phyloP scores from a whole-genome alignment of 2,329 filamentous ascomycete genomes.

The Exophiala phaeomuriformis region DNA sequence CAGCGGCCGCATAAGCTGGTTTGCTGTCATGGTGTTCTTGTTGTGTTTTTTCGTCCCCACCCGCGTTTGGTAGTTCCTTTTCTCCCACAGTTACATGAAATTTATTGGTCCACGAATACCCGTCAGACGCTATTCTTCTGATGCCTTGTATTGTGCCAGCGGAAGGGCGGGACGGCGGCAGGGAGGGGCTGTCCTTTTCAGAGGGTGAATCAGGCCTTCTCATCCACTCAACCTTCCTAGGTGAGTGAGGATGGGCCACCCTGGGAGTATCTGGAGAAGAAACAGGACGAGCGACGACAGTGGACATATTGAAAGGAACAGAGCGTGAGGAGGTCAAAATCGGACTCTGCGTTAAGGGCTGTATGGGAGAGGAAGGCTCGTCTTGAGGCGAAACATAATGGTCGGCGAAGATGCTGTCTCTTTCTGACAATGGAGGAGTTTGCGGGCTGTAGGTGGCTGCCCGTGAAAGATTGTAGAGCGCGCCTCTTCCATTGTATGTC shows the following conservation, averaged over 20 bases:
- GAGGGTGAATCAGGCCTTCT: slow-evolving; percentile 13
- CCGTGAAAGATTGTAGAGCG: slow-evolving; percentile 13
- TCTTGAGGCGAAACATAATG: slow-evolving; percentile 50
- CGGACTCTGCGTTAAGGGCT: slow-evolving; percentile 8
- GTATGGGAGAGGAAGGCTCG: slow-evolving; percentile 15
- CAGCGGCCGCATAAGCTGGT: slow-evolving; percentile 22
- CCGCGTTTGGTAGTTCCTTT: slow-evolving; percentile 6
- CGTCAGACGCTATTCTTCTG: slow-evolving; percentile 22
- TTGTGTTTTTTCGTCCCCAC: slow-evolving; percentile 3
- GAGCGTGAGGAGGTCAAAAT: slow-evolving; percentile 9
- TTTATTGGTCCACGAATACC: slow-evolving; percentile 22
- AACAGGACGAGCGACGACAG: slow-evolving; percentile 16
- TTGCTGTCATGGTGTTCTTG: slow-evolving; percentile 3
- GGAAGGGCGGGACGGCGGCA: slow-evolving; percentile 8
- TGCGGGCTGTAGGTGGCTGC: slow-evolving; percentile 26
- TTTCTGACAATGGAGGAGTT: slow-evolving; percentile 51
- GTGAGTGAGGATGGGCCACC: slow-evolving; percentile 6
- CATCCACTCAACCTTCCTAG: slow-evolving; percentile 16
- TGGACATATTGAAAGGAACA: slow-evolving; percentile 16
- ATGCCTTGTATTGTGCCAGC: slow-evolving; percentile 19
- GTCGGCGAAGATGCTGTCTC: slow-evolving; percentile 58
- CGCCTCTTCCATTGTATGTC: slow-evolving; percentile 17
- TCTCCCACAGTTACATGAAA: slow-evolving; percentile 19
- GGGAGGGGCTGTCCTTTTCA: slow-evolving; percentile 6
- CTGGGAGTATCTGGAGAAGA: slow-evolving; percentile 18